Base-by-base conservation (phyloP, 1,284 basidiomycete genomes). In the Ceratobasidium theobromae region DNA sequence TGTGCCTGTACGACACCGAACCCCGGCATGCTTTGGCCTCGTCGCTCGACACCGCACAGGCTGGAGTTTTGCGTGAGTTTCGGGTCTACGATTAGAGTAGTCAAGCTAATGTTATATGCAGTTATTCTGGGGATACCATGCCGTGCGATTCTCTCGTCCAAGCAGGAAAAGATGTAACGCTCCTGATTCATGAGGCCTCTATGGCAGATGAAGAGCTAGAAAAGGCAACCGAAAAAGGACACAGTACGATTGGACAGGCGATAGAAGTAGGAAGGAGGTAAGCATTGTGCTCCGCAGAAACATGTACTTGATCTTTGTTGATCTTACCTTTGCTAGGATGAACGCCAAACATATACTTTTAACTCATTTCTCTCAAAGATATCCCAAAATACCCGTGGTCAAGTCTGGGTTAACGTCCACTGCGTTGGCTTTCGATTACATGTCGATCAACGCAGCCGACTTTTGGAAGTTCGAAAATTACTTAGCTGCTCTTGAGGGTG, bases 351-450 rank as follows among this genome's bases (percentile, higher is more conserved):
- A 93, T 70, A 81, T 93, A 25, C 82, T 98, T 35, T 82, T 98
- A 25, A 98, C 95, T 1, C 95, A 98, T 76, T 98, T 98, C 76
- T 97, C 94, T 11, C 91, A 93, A 65, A 86, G 95, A 11, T 97
- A 97, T 76, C 94, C 95, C 12, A 94, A 92, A 73, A 80, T 95
- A 72, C 90, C 92, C 4, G 49, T 64, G 3, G 27, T 64, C 48
- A 64, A 41, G 38, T 43, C 48, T 40, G 52, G 25, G 27, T 48
- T 62, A 18, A 54, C 41, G 27, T 23, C 46, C 14, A 64, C 52
- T 38, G 66, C 51, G 14, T 35, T 62, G 30, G 66, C 54, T 35
- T 64, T 62, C 38, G 54, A 64, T 41, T 64, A 64, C 33, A 52
- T 64, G 60, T 41, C 60, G 5, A 53, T 64, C n/a, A n/a, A 23